A percentile compares a stretch with the other conserved stretches of the same genome.
Evolutionary conservation across 2,329 filamentous ascomycete species (phyloP).

Genomic region (Colletotrichum incanum): DNA sequence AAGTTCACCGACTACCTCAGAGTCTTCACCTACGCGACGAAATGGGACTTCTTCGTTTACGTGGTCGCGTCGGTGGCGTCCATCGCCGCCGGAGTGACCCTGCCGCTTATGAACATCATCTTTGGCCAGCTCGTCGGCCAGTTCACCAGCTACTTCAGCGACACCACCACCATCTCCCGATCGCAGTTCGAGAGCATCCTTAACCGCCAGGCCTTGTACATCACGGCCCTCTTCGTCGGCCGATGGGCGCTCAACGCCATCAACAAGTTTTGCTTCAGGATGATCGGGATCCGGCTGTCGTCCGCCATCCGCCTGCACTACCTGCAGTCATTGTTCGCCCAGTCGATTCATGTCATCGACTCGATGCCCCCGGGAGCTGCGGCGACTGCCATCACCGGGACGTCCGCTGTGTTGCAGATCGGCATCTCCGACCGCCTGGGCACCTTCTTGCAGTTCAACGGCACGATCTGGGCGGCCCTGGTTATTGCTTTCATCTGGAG

Average conservation of each 20-base stretch:
- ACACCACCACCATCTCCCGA: slow-evolving; percentile 47
- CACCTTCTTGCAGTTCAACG: slow-evolving; percentile 60
- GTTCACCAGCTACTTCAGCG: slow-evolving; percentile 48
- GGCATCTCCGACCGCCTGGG: slow-evolving; percentile 69
- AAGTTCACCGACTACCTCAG: slow-evolving; percentile 42
- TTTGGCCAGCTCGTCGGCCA: slow-evolving; percentile 52
- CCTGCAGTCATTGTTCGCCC: slow-evolving; percentile 64
- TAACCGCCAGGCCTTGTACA: slow-evolving; percentile 60
- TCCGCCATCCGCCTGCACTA: slow-evolving; percentile 70
- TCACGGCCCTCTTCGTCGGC: slow-evolving; percentile 79
- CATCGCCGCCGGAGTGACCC: slow-evolving; percentile 51
- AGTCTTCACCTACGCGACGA: slow-evolving; percentile 51
- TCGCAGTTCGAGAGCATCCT: slow-evolving; percentile 42
- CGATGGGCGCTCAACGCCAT: slow-evolving; percentile 76
- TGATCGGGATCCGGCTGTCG: slow-evolving; percentile 75
- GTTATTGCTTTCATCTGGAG: slow-evolving; percentile 67
- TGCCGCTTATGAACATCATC: slow-evolving; percentile 58
- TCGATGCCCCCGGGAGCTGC: slow-evolving; percentile 66
- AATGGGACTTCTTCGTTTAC: slow-evolving; percentile 52
- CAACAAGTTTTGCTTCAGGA: slow-evolving; percentile 73
- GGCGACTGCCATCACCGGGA: slow-evolving; percentile 67
- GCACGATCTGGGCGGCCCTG: slow-evolving; percentile 61
- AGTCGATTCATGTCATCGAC: slow-evolving; percentile 66
- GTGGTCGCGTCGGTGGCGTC: slow-evolving; percentile 50
- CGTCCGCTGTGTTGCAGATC: slow-evolving; percentile 68